phyloP scores from a whole-genome alignment of 78 protist genomes.

The Emiliania huxleyi region DNA sequence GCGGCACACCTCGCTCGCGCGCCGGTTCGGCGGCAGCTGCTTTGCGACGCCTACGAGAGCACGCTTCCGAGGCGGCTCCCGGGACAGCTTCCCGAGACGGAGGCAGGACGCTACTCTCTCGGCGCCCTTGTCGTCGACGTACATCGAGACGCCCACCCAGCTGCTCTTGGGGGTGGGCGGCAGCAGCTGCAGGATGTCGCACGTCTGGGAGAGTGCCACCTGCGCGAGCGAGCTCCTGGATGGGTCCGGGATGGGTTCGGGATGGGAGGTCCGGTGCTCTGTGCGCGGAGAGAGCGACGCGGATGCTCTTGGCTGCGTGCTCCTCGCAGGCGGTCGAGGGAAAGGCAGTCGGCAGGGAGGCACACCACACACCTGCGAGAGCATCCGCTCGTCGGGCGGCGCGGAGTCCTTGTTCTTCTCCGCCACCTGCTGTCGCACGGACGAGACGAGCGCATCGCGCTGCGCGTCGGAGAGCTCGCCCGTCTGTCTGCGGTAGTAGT shows the following conservation, averaged over 20 bases:
- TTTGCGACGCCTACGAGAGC: background rate
- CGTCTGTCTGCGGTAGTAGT: background rate
- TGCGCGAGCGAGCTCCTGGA: too few relatives aligned
- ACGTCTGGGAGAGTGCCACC: background rate
- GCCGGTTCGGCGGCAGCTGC: background rate
- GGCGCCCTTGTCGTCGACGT: constrained; percentile 30
- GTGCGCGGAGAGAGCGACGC: too few relatives aligned
- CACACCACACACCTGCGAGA: background rate
- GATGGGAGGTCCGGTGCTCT: too few relatives aligned
- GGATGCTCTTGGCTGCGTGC: too few relatives aligned
- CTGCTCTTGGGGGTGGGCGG: background rate
- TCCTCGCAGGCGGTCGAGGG: too few relatives aligned
- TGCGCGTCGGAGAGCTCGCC: background rate
- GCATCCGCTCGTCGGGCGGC: background rate
- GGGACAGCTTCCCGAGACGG: too few relatives aligned
- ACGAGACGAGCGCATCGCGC: background rate
- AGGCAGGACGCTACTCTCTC: too few relatives aligned
- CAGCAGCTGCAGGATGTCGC: constrained; percentile 7
- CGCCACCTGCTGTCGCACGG: background rate
- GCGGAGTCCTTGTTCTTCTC: too few relatives aligned
- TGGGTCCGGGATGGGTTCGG: too few relatives aligned
- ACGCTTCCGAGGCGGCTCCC: too few relatives aligned
- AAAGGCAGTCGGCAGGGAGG: too few relatives aligned
- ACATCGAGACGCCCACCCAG: background rate
- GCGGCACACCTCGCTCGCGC: background rate